phyloP scores from a whole-genome alignment of 768 basidiomycete genomes.

The Sutorius australiensis region DNA sequence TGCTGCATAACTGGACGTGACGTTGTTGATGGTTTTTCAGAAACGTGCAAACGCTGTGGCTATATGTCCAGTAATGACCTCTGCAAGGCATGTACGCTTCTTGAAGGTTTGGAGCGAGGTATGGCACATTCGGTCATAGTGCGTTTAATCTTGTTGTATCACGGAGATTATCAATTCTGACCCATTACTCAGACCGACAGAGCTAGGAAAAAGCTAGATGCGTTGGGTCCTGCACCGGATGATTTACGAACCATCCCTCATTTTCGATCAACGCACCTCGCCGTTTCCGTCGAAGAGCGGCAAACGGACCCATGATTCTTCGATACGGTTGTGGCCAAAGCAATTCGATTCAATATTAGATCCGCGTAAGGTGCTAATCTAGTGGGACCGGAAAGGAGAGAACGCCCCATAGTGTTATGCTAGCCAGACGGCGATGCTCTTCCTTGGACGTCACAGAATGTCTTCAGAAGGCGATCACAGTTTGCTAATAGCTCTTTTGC shows the following conservation, averaged over 20 bases:
- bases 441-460: constrained; percentile 33
- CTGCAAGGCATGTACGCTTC: constrained; percentile 89
- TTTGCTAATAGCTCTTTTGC: constrained; percentile 47
- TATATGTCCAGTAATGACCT: constrained; percentile 96
- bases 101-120: constrained; percentile 89
- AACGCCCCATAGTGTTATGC: not conserved
- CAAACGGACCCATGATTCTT: constrained; percentile 4
- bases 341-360: constrained; percentile 1
- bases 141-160: constrained; percentile 25
- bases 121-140: constrained; percentile 63
- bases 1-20: not conserved
- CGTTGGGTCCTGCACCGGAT: constrained; percentile 56
- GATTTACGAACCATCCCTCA: constrained; percentile 75
- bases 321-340: not conserved
- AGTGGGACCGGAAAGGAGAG: not conserved
- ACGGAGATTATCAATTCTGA: not conserved
- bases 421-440: constrained; percentile 20
- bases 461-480: constrained; percentile 52
- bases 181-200: constrained; percentile 55
- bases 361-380: not conserved
- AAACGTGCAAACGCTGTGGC: constrained; percentile 87
- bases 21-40: constrained; percentile 37
- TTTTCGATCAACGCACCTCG: constrained; percentile 46
- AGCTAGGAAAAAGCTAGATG: constrained; percentile 58
- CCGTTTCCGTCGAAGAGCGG: constrained; percentile 40